Conservation (phyloP, 129 eudicot genomes). For the Mikania micrantha region DNA sequence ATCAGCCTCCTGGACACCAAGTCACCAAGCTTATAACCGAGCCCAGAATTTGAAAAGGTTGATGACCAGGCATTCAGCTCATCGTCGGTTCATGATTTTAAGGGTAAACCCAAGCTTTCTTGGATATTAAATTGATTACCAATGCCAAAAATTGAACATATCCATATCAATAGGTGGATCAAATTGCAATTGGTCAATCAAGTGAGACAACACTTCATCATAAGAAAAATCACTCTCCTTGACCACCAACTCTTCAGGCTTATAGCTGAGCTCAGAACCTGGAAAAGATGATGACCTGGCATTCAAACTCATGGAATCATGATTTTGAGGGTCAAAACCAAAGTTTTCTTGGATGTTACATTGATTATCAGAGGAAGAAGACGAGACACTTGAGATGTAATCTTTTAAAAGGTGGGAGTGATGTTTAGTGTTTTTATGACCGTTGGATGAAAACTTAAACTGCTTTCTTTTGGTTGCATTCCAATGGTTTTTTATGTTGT, state of each 20-base stretch:
- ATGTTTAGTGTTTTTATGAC: not conserved
- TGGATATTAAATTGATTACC: too few species aligned
- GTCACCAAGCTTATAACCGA: too few species aligned
- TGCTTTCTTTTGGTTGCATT: constrained; percentile 21
- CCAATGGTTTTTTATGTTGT: constrained; percentile 43
- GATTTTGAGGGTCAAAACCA: constrained; percentile 1
- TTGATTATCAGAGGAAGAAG: constrained; percentile 13
- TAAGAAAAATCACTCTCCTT: not conserved
- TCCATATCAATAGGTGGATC: not conserved
- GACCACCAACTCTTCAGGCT: constrained; percentile 14
- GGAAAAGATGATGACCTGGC: constrained; percentile 7
- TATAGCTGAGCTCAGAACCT: constrained; percentile 6
- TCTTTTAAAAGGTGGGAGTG: constrained; percentile 4
- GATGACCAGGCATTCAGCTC: too few species aligned
- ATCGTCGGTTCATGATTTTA: not conserved
- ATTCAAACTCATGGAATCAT: not conserved
- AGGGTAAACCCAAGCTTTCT: not conserved
- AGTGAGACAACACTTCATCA: constrained; percentile 8
- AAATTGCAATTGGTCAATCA: constrained; percentile 11
- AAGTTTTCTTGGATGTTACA: not conserved
- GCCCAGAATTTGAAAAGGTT: too few species aligned
- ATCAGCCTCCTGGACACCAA: too few species aligned
- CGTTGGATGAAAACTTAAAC: not conserved
- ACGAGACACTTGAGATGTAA: constrained; percentile 15
- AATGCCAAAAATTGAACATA: not conserved